These are phyloP conservation scores for Leccinum boreale DNA, from an alignment of 768 basidiomycete genomes.

Conservation along the genomic window DNA sequence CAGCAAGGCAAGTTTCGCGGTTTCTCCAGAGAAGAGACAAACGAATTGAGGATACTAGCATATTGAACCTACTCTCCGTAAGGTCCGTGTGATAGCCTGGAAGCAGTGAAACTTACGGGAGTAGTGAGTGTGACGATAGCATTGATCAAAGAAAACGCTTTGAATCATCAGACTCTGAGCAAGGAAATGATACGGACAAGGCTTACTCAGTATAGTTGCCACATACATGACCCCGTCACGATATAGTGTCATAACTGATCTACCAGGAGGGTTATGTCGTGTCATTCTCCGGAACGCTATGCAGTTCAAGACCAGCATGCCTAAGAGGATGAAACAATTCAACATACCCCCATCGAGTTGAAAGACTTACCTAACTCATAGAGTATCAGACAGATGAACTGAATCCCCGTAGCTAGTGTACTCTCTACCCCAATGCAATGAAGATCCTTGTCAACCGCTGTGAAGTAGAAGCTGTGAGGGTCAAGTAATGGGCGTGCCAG, in stretches of 20 bases:
- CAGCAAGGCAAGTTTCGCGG: neutral
- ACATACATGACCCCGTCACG: conserved; percentile 20
- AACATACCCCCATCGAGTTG: neutral
- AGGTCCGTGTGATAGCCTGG: neutral
- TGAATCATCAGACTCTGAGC: neutral
- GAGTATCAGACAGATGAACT: conserved; percentile 10
- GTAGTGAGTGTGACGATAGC: conserved; percentile 9
- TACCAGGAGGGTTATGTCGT: conserved; percentile 5
- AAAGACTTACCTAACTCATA: conserved; percentile 12
- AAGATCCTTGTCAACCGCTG: conserved; percentile 13
- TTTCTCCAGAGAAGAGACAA: neutral
- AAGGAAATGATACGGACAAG: neutral
- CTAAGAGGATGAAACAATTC: conserved; percentile 1
- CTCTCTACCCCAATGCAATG: conserved; percentile 5
- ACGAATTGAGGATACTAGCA: conserved; percentile 18
- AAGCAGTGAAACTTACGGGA: conserved; percentile 1
- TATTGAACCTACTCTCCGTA: conserved; percentile 8
- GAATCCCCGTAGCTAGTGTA: conserved; percentile 6
- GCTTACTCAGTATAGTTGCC: conserved; percentile 14
- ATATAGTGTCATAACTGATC: conserved; percentile 11
- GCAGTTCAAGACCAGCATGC: conserved; percentile 16
- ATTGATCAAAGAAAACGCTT: conserved; percentile 19
- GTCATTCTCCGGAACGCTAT: conserved; percentile 16
- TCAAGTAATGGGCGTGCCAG: neutral
- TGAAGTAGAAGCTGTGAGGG: neutral